Percentiles rank a stretch among this genome's conserved stretches.
These are phyloP conservation scores for Talaromyces ruber DNA, from an alignment of 495 filamentous ascomycete genomes.

Conservation along the genomic window DNA sequence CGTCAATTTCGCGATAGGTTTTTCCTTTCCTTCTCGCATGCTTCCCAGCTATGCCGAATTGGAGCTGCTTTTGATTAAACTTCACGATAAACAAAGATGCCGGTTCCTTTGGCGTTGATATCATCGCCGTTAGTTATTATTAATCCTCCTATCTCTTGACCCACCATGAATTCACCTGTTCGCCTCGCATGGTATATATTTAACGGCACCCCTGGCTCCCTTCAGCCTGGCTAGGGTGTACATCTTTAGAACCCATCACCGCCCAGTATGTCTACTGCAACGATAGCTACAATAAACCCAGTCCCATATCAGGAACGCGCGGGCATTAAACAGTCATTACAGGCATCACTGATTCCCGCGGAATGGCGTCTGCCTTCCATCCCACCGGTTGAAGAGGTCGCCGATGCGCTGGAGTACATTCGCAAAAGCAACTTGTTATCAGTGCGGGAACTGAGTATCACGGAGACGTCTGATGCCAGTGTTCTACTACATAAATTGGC, in stretches of 20 bases:
- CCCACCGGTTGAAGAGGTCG: conserved; percentile 14
- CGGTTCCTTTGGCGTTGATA: not conserved
- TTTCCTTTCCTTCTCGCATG: not conserved
- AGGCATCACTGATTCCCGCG: conserved; percentile 30
- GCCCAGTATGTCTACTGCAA: not conserved
- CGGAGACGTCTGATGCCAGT: conserved; percentile 1
- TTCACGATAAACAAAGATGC: not conserved
- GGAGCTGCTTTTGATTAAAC: not conserved
- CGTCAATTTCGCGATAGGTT: not conserved
- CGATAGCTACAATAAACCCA: not conserved
- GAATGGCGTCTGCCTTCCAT: conserved; percentile 23
- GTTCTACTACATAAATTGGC: conserved; percentile 18
- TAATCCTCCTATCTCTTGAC: not conserved
- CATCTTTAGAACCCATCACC: not conserved
- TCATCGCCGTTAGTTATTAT: not conserved
- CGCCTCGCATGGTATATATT: not conserved
- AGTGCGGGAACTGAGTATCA: not conserved
- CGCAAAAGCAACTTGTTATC: not conserved
- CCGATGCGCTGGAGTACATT: conserved; percentile 14
- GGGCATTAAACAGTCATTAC: conserved; percentile 26
- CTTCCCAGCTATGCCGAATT: not conserved
- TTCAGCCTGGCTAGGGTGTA: not conserved
- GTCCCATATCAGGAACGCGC: conserved; percentile 13
- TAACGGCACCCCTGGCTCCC: not conserved
- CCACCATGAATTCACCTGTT: not conserved